Percentiles rank a stretch among this genome's conserved stretches.
Evolutionary conservation across 2,329 filamentous ascomycete genomes (phyloP).

Genomic region (Rhexocercosporidium sp.): DNA sequence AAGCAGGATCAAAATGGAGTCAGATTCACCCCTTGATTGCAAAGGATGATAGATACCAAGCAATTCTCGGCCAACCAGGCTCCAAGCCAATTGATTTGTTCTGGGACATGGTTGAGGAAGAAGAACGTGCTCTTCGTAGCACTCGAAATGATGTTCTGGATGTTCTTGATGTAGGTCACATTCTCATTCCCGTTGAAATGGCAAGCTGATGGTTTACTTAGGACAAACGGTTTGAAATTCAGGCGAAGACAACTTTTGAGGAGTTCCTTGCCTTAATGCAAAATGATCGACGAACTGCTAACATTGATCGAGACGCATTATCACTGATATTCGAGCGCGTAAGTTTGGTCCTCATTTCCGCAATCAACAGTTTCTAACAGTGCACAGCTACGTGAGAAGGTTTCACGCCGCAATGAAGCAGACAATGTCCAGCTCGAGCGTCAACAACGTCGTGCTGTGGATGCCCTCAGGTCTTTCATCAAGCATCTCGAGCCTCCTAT

Average conservation of each 20-base stretch:
- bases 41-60: slow-evolving; percentile 80
- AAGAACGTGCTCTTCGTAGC: slow-evolving; percentile 83
- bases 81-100: slow-evolving; percentile 91
- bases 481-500: slow-evolving; percentile 91
- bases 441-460: slow-evolving; percentile 82
- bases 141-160: slow-evolving; percentile 85
- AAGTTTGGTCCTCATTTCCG: slow-evolving; percentile 41
- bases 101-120: slow-evolving; percentile 94
- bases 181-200: not conserved
- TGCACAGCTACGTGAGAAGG: slow-evolving; percentile 79
- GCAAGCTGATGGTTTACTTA: slow-evolving; percentile 52
- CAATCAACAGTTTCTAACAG: slow-evolving; percentile 33
- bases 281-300: slow-evolving; percentile 85
- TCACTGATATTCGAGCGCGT: slow-evolving; percentile 83
- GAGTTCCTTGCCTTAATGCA: slow-evolving; percentile 85
- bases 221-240: slow-evolving; percentile 93
- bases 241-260: slow-evolving; percentile 82
- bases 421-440: slow-evolving; percentile 83
- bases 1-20: slow-evolving; percentile 89
- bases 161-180: slow-evolving; percentile 76
- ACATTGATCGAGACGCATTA: slow-evolving; percentile 80
- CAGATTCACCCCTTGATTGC: slow-evolving; percentile 77
- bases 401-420: slow-evolving; percentile 80
- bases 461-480: slow-evolving; percentile 82
- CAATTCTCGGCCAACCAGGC: slow-evolving; percentile 82